Evolutionary conservation across 2,329 filamentous ascomycete species (phyloP).

Genomic region (Aspergillus costaricaensis): DNA sequence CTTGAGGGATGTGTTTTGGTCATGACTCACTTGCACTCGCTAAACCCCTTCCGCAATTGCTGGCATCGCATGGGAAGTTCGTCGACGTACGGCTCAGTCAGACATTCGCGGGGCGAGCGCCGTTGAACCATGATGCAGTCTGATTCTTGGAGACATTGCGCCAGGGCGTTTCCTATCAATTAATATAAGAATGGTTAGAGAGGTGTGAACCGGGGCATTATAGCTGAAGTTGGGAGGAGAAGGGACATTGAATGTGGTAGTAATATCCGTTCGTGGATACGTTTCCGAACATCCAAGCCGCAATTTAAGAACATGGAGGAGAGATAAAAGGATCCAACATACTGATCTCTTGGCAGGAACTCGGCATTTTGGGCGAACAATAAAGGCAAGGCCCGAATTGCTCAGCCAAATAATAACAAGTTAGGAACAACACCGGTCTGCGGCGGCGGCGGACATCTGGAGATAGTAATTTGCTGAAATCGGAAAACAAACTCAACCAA

Average conservation of each 20-base stretch:
- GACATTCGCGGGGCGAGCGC: slow-evolving; percentile 82
- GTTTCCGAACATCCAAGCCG: too few relatives aligned
- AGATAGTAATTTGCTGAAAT: background rate
- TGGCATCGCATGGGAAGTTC: slow-evolving; percentile 85
- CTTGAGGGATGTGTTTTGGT: background rate
- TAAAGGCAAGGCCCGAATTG: background rate
- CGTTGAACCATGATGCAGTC: slow-evolving; percentile 95
- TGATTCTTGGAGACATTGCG: slow-evolving; percentile 91
- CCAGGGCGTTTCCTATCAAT: slow-evolving; percentile 77
- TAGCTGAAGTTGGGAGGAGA: background rate
- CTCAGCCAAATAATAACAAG: background rate
- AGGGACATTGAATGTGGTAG: background rate
- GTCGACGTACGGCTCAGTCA: slow-evolving; percentile 77
- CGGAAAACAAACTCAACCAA: slow-evolving; percentile 17
- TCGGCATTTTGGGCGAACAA: slow-evolving; percentile 70
- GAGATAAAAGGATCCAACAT: slow-evolving; percentile 43
- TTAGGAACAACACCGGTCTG: background rate
- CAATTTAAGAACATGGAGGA: background rate
- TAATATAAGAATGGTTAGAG: slow-evolving; percentile 21
- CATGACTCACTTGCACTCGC: slow-evolving; percentile 73
- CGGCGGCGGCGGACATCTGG: background rate
- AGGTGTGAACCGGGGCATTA: background rate
- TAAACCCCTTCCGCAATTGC: slow-evolving; percentile 88
- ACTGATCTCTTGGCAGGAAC: slow-evolving; percentile 97
- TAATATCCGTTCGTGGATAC: too few relatives aligned